Base-by-base conservation (phyloP, 1,139 yeast species). In the Kodamaea ohmeri region DNA sequence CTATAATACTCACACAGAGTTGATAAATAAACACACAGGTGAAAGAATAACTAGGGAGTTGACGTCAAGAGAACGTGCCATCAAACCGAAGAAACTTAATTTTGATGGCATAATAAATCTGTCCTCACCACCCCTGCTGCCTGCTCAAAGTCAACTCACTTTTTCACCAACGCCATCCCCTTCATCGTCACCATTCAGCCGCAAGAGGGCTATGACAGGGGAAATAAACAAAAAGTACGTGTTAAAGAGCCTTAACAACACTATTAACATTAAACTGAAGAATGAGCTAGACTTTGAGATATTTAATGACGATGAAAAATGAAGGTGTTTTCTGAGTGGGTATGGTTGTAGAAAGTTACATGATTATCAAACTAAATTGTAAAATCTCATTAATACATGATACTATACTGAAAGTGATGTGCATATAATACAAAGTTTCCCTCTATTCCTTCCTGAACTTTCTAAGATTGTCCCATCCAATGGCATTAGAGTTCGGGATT, bases 401-500 rank as follows among this genome's bases (percentile, higher is more conserved):
- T n/a, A n/a, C n/a, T n/a, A n/a, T n/a, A n/a, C n/a, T n/a, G n/a
- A n/a, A n/a, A n/a, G n/a, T n/a, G n/a, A n/a, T n/a, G n/a, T n/a
- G n/a, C n/a, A n/a, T n/a, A n/a, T n/a, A n/a, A n/a, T n/a, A n/a
- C n/a, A n/a, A n/a, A n/a, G n/a, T n/a, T n/a, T n/a, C n/a, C n/a
- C n/a, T n/a, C n/a, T 31, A 38, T 15, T 42, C 42, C 9, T 43
- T 48, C 29, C 56, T 56, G 43, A 60, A 70, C 48, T 65, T 67
- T 40, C 61, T 59, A 39, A 71, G 51, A 43, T 71, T 71, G 41
- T 69, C 76, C 76, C 76, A 71, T 2, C 70, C 76, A 35, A 71
- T 41, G n/a, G 67, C 55, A 44, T 71, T 71, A 17, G 73, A 62
- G 49, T 70, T 71, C 2, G 76, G 76, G 32, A 71, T 57, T 50